These are phyloP conservation scores for Akanthomyces muscarius DNA, from an alignment of 2,329 filamentous ascomycete genomes.

Conservation along the genomic window DNA sequence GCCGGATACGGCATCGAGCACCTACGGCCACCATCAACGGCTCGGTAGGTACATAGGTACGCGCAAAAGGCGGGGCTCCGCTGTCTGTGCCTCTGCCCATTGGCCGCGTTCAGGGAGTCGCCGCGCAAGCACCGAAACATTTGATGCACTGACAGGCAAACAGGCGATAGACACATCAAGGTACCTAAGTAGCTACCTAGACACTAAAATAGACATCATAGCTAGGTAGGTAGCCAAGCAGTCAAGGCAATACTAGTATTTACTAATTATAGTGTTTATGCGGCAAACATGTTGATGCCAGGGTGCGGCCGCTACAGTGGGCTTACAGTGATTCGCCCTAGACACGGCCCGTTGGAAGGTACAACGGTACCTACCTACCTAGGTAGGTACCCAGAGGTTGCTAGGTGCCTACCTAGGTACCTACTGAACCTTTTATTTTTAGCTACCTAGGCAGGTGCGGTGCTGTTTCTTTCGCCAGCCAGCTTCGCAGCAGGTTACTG, in stretches of 20 bases:
- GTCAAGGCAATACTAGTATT: background rate
- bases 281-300: no score
- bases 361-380: background rate
- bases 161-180: background rate
- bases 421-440: no score
- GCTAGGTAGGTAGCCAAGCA: no score
- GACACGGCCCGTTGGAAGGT: background rate
- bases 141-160: no score
- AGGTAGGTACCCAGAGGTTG: no score
- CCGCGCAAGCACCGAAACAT: slow-evolving; percentile 5
- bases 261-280: no score
- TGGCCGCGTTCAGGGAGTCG: background rate
- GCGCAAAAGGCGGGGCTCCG: background rate
- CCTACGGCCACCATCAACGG: background rate
- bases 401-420: no score
- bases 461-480: background rate
- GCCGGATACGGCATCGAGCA: slow-evolving; percentile 10
- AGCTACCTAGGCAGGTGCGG: background rate
- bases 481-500: background rate
- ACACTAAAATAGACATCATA: background rate
- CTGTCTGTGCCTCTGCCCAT: background rate
- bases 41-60: background rate
- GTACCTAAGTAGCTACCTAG: background rate
- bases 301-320: background rate
- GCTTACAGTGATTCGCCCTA: background rate